These are phyloP conservation scores for Arthrobotrys musiformis DNA, from an alignment of 2,329 filamentous ascomycete species.

Conservation along the genomic window DNA sequence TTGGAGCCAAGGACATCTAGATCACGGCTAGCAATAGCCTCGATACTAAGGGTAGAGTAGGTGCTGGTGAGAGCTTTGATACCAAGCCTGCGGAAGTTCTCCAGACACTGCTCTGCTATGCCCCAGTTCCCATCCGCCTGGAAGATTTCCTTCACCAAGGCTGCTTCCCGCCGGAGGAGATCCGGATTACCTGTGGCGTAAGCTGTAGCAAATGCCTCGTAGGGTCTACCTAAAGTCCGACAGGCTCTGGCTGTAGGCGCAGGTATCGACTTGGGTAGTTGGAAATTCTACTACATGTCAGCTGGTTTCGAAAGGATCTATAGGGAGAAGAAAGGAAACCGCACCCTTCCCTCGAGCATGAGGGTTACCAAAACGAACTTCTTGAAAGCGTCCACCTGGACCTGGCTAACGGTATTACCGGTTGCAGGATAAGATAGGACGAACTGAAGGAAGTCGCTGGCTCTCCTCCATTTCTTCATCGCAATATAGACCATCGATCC, in stretches of 20 bases:
- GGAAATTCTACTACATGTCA: slow-evolving; percentile 37
- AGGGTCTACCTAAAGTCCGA: slow-evolving; percentile 72
- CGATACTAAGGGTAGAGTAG: slow-evolving; percentile 73
- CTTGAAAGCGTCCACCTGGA: slow-evolving; percentile 80
- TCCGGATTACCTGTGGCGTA: slow-evolving; percentile 73
- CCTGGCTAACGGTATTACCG: slow-evolving; percentile 55
- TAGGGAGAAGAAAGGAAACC: slow-evolving; percentile 52
- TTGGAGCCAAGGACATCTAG: slow-evolving; percentile 57
- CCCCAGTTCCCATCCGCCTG: slow-evolving; percentile 76
- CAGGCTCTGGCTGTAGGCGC: slow-evolving; percentile 61
- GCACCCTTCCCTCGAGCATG: slow-evolving; percentile 73
- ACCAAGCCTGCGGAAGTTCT: slow-evolving; percentile 78
- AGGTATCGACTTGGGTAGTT: slow-evolving; percentile 43
- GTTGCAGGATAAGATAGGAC: slow-evolving; percentile 58
- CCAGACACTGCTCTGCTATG: slow-evolving; percentile 75
- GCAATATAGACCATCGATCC: slow-evolving; percentile 60
- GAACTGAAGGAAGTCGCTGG: slow-evolving; percentile 59
- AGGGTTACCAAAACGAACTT: slow-evolving; percentile 86
- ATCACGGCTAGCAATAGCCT: slow-evolving; percentile 63
- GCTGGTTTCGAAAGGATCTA: slow-evolving; percentile 22
- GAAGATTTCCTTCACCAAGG: slow-evolving; percentile 72
- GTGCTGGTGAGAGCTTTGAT: slow-evolving; percentile 78
- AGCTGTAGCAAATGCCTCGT: slow-evolving; percentile 74
- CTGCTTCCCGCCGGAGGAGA: slow-evolving; percentile 73
- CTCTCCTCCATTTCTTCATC: slow-evolving; percentile 60